Percentiles rank a stretch among this genome's conserved stretches.
Conservation (phyloP, 345 rosid genomes). For the Camelina laxa region DNA sequence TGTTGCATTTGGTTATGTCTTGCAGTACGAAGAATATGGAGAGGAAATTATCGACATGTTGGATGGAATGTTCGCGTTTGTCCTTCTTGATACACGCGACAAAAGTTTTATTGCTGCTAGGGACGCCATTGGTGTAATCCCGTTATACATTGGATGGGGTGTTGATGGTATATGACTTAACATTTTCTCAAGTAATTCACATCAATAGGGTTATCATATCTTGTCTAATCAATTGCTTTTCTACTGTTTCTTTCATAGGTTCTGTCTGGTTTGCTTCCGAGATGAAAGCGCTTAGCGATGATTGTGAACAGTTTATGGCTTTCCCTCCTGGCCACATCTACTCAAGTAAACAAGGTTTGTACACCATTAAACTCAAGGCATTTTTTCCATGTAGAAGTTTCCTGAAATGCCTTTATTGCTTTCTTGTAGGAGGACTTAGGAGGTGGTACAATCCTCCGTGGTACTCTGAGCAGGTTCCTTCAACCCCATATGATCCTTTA, state of each 20-base stretch:
- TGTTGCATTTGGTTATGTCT: conserved; percentile 36
- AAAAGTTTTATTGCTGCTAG: conserved; percentile 80
- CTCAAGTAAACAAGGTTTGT: conserved; percentile 82
- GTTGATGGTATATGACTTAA: conserved; percentile 57
- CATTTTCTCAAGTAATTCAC: background rate
- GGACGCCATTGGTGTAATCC: conserved; percentile 76
- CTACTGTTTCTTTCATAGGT: conserved; percentile 49
- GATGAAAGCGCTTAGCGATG: conserved; percentile 89
- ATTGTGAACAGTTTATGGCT: conserved; percentile 73
- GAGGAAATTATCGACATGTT: conserved; percentile 75
- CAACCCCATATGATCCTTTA: conserved; percentile 67
- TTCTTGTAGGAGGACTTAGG: conserved; percentile 62
- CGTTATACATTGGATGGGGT: conserved; percentile 89
- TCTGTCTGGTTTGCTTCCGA: conserved; percentile 90
- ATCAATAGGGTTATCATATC: background rate
- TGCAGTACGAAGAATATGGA: conserved; percentile 81
- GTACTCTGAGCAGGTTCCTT: conserved; percentile 70
- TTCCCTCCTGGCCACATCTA: conserved; percentile 81
- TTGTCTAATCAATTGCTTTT: background rate
- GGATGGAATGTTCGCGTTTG: conserved; percentile 91
- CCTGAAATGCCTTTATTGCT: background rate
- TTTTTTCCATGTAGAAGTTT: background rate
- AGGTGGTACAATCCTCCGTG: conserved; percentile 85
- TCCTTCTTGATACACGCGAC: conserved; percentile 74
- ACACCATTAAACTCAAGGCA: background rate